A percentile compares a stretch with the other conserved stretches of the same genome.
These are phyloP conservation scores for Tephrocybe sp. DNA, from an alignment of 768 basidiomycete genomes.

Conservation along the genomic window DNA sequence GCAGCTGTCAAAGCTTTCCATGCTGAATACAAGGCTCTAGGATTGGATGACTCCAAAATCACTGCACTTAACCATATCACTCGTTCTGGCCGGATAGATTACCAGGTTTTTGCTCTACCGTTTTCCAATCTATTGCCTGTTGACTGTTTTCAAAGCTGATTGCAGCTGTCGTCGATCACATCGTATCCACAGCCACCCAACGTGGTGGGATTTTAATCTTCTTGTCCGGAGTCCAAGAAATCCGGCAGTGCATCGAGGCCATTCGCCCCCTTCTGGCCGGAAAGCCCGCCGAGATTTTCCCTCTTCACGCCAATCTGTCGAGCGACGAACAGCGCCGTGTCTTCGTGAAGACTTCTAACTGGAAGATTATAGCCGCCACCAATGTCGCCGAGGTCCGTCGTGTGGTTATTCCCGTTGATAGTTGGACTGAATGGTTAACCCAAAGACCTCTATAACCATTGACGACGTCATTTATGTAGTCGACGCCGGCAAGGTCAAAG, in stretches of 20 bases:
- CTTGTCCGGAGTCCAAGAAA: constrained; percentile 88
- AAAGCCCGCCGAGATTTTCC: constrained; percentile 54
- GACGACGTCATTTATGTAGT: constrained; percentile 86
- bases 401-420: not conserved
- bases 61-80: constrained; percentile 59
- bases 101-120: constrained; percentile 43
- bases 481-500: constrained; percentile 84
- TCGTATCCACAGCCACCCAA: constrained; percentile 45
- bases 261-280: constrained; percentile 36
- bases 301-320: constrained; percentile 87
- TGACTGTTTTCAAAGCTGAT: constrained; percentile 47
- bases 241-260: constrained; percentile 69
- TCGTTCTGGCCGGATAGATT: constrained; percentile 68
- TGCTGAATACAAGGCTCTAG: constrained; percentile 46
- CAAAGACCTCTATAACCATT: constrained; percentile 85
- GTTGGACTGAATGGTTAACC: not conserved
- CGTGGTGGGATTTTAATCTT: constrained; percentile 81
- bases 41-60: constrained; percentile 50
- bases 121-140: not conserved
- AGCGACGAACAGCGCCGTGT: constrained; percentile 79
- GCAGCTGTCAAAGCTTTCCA: constrained; percentile 46
- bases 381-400: constrained; percentile 81
- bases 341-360: constrained; percentile 58
- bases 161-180: constrained; percentile 60
- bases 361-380: constrained; percentile 88